Evolutionary conservation across 306 rosid species (phyloP).

Genomic region (Biancaea sappan): DNA sequence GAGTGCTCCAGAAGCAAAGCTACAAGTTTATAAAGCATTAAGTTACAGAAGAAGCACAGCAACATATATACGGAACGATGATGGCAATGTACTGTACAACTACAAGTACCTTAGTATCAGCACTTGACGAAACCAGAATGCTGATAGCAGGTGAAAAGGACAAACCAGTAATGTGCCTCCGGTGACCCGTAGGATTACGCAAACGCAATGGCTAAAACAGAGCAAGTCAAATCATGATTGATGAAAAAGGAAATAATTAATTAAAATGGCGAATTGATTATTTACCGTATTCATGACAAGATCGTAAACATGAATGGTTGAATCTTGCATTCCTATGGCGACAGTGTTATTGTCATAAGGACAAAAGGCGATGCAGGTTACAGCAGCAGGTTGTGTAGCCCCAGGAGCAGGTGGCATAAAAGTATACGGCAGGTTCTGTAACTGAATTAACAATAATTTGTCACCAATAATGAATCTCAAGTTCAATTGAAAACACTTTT

Average conservation of each 20-base stretch:
- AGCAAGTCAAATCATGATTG: slow-evolving; percentile 25
- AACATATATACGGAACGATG: background rate
- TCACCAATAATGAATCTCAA: background rate
- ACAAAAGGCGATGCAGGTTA: slow-evolving; percentile 59
- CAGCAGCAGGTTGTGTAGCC: too few species aligned
- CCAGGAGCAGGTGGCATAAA: slow-evolving; percentile 70
- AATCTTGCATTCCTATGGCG: slow-evolving; percentile 72
- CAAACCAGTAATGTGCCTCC: slow-evolving; percentile 64
- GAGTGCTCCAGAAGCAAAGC: too few species aligned
- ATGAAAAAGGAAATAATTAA: background rate
- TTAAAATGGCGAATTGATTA: slow-evolving; percentile 11
- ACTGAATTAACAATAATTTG: background rate
- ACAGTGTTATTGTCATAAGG: slow-evolving; percentile 67
- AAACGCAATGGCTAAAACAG: slow-evolving; percentile 53
- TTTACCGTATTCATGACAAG: slow-evolving; percentile 56
- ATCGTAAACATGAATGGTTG: slow-evolving; percentile 61
- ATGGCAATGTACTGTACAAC: slow-evolving; percentile 22
- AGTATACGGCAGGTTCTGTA: slow-evolving; percentile 60
- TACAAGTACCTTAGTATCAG: slow-evolving; percentile 63
- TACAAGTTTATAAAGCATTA: too few species aligned
- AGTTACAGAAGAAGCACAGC: too few species aligned
- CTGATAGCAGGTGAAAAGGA: slow-evolving; percentile 65
- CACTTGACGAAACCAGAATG: slow-evolving; percentile 67
- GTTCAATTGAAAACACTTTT: too few species aligned
- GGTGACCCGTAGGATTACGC: too few species aligned